Base-by-base conservation (phyloP, 2,329 filamentous ascomycete species). In the Lasiodiplodia hormozganensis region DNA sequence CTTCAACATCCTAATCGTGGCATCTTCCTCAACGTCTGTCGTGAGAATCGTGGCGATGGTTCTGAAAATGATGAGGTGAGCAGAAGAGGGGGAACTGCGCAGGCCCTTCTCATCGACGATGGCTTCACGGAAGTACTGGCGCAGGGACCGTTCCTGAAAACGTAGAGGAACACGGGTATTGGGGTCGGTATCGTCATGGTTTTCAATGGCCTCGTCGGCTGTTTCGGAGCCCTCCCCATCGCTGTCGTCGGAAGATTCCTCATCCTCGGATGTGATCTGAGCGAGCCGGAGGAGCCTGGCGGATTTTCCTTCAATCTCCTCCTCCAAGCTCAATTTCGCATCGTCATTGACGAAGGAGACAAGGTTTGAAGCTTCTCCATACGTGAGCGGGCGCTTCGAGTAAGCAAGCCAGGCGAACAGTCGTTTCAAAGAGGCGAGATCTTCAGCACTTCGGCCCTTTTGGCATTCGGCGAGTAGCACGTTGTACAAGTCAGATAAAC, bases 371-470 rank as follows among this genome's bases (percentile, higher is more conserved):
- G 72, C 72, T 62, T 74, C 73, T 4, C 64, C 65, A 5, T 74
- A 65, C 25, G 69, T 73, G 5, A 74, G 68, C 2, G 70, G 68
- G 38, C 70, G 68, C 25, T 74, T 72, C 6, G 73, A 73, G 40
- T 70, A 74, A 2, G 73, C 71, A 2, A 74, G 53, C 73, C 72
- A 74, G 5, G 73, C 72, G 47, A 74, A 74, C 16, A 74, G 56
- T 10, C 66, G 69, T 58, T 71, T 73, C 23, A 74, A 40, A 4
- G 72, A 70, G 21, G 68, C 57, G 47, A 71, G 71, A 56, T 74
- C 72, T 31, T 72, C 71, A 11, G 65, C 49, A 4, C 72, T 68
- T 4, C 73, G 71, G 36, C 70, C 66, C 7, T 62, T 68, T 34
- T 69, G 70, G 28, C 72, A 73, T 28, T 74, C 73, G 1, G 66